Evolutionary conservation across 2,329 filamentous ascomycete species (phyloP).

Genomic region (Diaporthe helianthi): DNA sequence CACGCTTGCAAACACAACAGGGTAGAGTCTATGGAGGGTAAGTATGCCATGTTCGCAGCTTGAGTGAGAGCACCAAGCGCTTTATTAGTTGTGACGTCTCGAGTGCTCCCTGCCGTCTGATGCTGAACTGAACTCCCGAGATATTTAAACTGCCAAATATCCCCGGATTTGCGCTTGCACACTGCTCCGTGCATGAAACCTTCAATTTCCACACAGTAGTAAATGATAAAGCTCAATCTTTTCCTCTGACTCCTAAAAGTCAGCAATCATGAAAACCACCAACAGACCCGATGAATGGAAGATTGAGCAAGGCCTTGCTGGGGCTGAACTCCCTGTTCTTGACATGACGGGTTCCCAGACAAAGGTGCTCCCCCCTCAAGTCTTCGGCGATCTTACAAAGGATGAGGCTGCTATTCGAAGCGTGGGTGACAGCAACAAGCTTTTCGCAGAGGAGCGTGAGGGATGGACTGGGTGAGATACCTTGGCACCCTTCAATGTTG

Average conservation of each 20-base stretch:
- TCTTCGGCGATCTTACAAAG: neutral
- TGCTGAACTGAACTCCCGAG: neutral
- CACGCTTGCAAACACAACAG: neutral
- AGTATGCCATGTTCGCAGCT: neutral
- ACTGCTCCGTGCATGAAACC: too few species aligned
- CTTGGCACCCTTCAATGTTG: too few species aligned
- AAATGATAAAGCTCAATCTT: neutral
- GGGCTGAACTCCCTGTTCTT: constrained; percentile 1
- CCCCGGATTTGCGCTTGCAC: neutral
- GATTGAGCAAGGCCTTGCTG: constrained; percentile 4
- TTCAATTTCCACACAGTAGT: too few species aligned
- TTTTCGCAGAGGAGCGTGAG: constrained; percentile 1
- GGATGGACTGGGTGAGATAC: neutral
- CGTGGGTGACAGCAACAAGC: neutral
- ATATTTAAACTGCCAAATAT: neutral
- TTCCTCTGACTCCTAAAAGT: neutral
- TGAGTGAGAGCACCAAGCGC: neutral
- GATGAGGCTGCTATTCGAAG: neutral
- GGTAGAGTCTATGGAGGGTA: neutral
- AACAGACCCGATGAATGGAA: constrained; percentile 10
- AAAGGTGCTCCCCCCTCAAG: neutral
- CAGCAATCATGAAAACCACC: neutral
- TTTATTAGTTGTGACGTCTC: neutral
- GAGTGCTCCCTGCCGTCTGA: neutral
- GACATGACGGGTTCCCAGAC: neutral